These are phyloP conservation scores for Cucumis cinereus DNA, from an alignment of 306 rosid species.

Conservation along the genomic window DNA sequence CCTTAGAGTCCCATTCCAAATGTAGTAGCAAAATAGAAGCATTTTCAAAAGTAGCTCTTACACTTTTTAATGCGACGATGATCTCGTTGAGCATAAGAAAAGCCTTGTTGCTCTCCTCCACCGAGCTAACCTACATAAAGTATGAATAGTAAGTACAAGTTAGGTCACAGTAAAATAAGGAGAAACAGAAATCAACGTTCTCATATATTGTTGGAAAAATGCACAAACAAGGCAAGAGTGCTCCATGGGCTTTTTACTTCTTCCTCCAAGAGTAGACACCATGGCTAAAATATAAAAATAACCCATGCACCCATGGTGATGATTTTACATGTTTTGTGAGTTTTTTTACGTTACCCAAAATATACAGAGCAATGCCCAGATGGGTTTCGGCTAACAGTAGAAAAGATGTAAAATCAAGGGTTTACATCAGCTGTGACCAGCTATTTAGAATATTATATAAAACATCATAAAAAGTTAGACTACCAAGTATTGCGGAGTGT, in stretches of 20 bases:
- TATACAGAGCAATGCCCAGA: neutral
- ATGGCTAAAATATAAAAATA: neutral
- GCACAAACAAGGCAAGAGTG: neutral
- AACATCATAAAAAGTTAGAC: neutral
- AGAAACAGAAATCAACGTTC: neutral
- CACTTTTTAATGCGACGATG: constrained; percentile 68
- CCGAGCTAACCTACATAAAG: constrained; percentile 53
- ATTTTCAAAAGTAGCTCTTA: constrained; percentile 22
- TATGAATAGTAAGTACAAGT: neutral
- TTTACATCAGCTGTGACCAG: neutral
- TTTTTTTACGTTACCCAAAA: neutral
- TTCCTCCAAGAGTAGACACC: neutral
- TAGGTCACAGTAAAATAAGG: neutral
- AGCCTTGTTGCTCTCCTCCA: constrained; percentile 52
- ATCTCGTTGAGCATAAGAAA: constrained; percentile 87
- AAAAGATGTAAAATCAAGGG: neutral
- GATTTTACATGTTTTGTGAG: neutral
- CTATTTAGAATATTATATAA: neutral
- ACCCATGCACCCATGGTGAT: neutral
- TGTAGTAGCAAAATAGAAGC: neutral
- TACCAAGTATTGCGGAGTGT: neutral
- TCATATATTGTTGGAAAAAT: neutral
- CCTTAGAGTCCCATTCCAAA: neutral
- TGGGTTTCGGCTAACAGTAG: neutral
- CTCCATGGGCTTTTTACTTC: neutral